Base-by-base conservation (phyloP, 2,329 filamentous ascomycete species). In the Phyllosticta citribraziliensis region DNA sequence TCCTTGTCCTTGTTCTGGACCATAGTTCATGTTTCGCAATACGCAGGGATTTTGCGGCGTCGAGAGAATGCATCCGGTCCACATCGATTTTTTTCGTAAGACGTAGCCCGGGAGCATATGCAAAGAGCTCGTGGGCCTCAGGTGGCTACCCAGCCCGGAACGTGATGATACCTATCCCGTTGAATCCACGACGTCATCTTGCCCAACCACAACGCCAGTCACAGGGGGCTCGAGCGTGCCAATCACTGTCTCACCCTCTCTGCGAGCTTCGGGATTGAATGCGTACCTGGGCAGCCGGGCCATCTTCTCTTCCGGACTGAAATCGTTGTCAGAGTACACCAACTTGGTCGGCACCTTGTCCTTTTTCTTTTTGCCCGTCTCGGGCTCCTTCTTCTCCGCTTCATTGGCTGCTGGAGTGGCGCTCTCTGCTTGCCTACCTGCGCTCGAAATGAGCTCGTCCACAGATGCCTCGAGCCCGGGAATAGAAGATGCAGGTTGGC, bases 261-360 rank as follows among this genome's bases (percentile, higher is more conserved):
- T 51, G 27, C 56, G 55, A 24, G 33, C 52, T 33, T 51, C 55
- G 55, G 61, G 61, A 53, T 58, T 59, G 73, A 84, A 88, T 68
- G 86, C 85, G 78, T 95, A 96, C 74, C 85, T 86, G 64, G 88
- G 80, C 77, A 94, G 78, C 70, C 79, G 76, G 27, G 90, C 88
- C 89, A 96, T 91, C 76, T 87, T 90, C 80, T 96, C 92, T 77
- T 97, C 92, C 1, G 91, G 89, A 69, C 89, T 94, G 69, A 86
- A 78, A 62, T 88, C 86, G 57, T 88, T 85, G 70, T 95, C 89
- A 64, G 86, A 86, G 76, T 94, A 96, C 30, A 96, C 80, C 82
- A 96, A 86, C 72, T 84, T 79, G 52, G 72, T 71, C 65, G 72
- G 69, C 70, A 85, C 87, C 80, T 88, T 74, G 69, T 84, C 84